Evolutionary conservation across 176 grass and related monocot genomes (phyloP).

Genomic region (Avena insularis): DNA sequence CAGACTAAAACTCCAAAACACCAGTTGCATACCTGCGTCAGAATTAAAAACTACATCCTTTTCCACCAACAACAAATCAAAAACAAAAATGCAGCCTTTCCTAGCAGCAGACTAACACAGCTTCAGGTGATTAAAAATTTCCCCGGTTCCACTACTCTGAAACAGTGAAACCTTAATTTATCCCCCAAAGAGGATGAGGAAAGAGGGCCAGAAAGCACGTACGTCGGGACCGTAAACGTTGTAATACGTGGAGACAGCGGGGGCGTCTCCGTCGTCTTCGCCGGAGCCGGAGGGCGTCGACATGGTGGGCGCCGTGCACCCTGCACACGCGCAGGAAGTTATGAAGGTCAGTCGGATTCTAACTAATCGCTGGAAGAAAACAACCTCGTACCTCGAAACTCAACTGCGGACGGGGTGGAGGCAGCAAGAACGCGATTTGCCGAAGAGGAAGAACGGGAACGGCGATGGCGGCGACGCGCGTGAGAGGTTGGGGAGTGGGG

Average conservation of each 20-base stretch:
- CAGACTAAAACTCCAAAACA: not conserved
- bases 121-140: not conserved
- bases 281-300: conserved; percentile 35
- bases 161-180: conserved; percentile 16
- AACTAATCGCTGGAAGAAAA: not conserved
- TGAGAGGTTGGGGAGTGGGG: not conserved
- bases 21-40: not conserved
- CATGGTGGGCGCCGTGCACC: conserved; percentile 32
- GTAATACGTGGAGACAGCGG: conserved; percentile 48
- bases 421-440: not conserved
- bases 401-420: conserved; percentile 8
- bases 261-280: not conserved
- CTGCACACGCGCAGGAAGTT: not conserved
- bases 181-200: not conserved
- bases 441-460: not conserved
- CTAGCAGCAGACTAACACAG: not conserved
- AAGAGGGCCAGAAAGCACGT: not conserved
- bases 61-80: not conserved
- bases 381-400: not conserved
- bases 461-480: conserved; percentile 9
- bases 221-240: conserved; percentile 69
- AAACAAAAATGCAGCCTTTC: not conserved
- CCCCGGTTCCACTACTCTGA: not conserved
- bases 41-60: not conserved
- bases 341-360: not conserved